A percentile compares a stretch with the other conserved stretches of the same genome.
phyloP scores from a whole-genome alignment of 1,284 basidiomycete species.

The Austroboletus niveus region DNA sequence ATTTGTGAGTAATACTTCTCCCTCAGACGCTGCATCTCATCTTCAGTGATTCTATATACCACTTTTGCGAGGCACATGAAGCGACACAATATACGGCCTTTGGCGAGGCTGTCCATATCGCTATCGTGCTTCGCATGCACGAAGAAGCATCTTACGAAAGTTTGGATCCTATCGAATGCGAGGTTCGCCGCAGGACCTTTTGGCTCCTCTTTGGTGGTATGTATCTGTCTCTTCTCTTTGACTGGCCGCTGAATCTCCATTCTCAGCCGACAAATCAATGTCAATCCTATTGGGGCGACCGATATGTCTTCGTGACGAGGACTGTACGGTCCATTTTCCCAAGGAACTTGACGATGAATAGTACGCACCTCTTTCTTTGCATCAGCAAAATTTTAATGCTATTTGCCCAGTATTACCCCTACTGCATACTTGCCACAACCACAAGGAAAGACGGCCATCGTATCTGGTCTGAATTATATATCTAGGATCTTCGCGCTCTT shows the following conservation, averaged over 20 bases:
- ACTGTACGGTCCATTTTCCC: slow-evolving; percentile 83
- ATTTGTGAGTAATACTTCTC: slow-evolving; percentile 56
- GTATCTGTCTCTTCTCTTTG: slow-evolving; percentile 21
- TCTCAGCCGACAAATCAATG: slow-evolving; percentile 82
- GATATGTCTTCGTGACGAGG: slow-evolving; percentile 80
- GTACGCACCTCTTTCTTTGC: slow-evolving; percentile 45
- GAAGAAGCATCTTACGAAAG: slow-evolving; percentile 79
- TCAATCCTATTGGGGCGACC: slow-evolving; percentile 77
- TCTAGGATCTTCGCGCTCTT: slow-evolving; percentile 81
- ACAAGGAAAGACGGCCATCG: slow-evolving; percentile 75
- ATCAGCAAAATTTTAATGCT: slow-evolving; percentile 36
- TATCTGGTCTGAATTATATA: slow-evolving; percentile 83
- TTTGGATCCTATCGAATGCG: slow-evolving; percentile 81
- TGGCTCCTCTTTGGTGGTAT: slow-evolving; percentile 83
- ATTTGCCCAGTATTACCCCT: slow-evolving; percentile 63
- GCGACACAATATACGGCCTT: slow-evolving; percentile 84
- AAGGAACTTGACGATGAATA: slow-evolving; percentile 85
- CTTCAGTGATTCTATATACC: slow-evolving; percentile 72
- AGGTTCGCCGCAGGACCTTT: slow-evolving; percentile 78
- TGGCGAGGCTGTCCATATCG: slow-evolving; percentile 79
- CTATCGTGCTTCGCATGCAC: slow-evolving; percentile 77
- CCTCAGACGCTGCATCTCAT: slow-evolving; percentile 10
- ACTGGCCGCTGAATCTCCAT: slow-evolving; percentile 1
- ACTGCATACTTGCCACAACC: slow-evolving; percentile 80
- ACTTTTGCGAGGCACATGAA: slow-evolving; percentile 84